These are phyloP conservation scores for Trichoderma guizhouense DNA, from an alignment of 2,329 filamentous ascomycete species.

Conservation along the genomic window DNA sequence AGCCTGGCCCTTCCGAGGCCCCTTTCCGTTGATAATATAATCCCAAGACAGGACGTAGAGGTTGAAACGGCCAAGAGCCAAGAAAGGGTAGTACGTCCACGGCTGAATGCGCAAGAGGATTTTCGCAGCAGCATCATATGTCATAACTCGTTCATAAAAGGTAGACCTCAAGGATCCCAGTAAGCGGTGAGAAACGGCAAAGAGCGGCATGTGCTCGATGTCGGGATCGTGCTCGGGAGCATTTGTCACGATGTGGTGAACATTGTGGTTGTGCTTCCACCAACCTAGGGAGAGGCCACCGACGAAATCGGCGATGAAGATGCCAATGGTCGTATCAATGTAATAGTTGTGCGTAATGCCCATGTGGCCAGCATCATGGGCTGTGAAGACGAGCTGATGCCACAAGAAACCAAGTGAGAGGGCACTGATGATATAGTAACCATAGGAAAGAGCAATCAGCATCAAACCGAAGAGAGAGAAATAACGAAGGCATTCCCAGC, in stretches of 20 bases:
- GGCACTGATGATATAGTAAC: conserved; percentile 58
- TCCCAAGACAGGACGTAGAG: conserved; percentile 66
- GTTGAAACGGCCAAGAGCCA: conserved; percentile 68
- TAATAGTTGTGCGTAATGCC: conserved; percentile 60
- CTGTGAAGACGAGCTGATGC: conserved; percentile 68
- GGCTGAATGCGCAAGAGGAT: conserved; percentile 59
- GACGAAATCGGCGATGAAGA: conserved; percentile 63
- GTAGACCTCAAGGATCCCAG: conserved; percentile 60
- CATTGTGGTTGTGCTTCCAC: conserved; percentile 69
- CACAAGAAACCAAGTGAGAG: conserved; percentile 47
- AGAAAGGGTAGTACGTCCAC: conserved; percentile 66
- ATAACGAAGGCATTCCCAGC: conserved; percentile 56
- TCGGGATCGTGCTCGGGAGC: conserved; percentile 58
- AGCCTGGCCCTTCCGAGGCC: conserved; percentile 54
- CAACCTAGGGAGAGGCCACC: conserved; percentile 64
- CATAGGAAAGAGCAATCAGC: conserved; percentile 40
- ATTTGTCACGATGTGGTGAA: conserved; percentile 66
- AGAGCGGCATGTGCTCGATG: conserved; percentile 66
- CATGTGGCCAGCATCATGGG: conserved; percentile 62
- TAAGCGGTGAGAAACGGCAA: conserved; percentile 64
- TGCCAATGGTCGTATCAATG: conserved; percentile 56
- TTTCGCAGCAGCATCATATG: conserved; percentile 60
- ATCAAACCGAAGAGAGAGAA: conserved; percentile 48
- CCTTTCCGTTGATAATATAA: conserved; percentile 52
- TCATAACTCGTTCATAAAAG: conserved; percentile 64